Conservation (phyloP, 2,329 filamentous ascomycete species). For the Colletotrichum scovillei region DNA sequence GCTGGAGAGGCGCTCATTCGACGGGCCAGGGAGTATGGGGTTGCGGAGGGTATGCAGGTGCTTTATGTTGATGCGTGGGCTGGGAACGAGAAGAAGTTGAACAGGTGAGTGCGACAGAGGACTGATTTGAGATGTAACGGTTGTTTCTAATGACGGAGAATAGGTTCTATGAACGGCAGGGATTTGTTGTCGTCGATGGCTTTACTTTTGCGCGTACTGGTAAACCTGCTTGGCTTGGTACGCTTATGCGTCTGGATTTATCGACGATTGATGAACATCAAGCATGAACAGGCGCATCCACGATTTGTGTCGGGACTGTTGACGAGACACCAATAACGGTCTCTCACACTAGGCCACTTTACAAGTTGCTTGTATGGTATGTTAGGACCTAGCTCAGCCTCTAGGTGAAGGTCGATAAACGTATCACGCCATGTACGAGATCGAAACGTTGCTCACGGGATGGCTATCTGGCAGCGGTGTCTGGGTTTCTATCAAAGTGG, state of each 20-base stretch:
- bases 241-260: background rate
- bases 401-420: background rate
- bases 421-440: background rate
- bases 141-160: background rate
- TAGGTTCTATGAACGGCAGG: slow-evolving; percentile 9
- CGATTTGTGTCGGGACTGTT: background rate
- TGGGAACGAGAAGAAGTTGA: slow-evolving; percentile 40
- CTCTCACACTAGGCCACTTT: background rate
- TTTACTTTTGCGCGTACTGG: background rate
- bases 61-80: slow-evolving; percentile 45
- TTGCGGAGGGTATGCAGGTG: slow-evolving; percentile 25
- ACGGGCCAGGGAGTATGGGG: slow-evolving; percentile 24
- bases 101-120: slow-evolving; percentile 1
- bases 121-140: rapidly evolving
- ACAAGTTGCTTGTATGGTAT: background rate
- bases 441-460: background rate
- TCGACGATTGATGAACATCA: background rate
- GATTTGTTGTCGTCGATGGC: background rate
- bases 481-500: no score
- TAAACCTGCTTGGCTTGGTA: background rate
- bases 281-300: background rate
- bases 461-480: no score
- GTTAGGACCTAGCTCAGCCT: no score
- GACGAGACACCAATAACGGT: background rate
- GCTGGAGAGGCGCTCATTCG: slow-evolving; percentile 30